Conservation (phyloP, 306 rosid species). For the Cucumis hystrix region DNA sequence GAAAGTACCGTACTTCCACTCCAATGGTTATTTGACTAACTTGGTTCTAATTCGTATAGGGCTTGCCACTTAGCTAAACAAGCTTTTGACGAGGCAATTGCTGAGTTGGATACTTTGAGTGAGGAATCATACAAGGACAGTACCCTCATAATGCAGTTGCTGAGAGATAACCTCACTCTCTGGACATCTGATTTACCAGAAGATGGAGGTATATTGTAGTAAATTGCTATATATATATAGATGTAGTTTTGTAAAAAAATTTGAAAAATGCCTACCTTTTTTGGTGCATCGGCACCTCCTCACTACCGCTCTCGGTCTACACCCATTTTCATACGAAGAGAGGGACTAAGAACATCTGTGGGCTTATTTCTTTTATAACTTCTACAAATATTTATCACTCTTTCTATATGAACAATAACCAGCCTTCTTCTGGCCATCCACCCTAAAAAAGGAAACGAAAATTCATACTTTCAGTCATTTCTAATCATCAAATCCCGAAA, state of each 20-base stretch:
- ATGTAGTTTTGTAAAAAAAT: not conserved
- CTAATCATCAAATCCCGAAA: not conserved
- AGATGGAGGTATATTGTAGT: slow-evolving; percentile 68
- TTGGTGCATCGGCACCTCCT: not conserved
- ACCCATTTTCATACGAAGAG: not conserved
- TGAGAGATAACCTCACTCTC: slow-evolving; percentile 97
- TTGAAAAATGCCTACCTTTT: not conserved
- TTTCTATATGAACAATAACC: not conserved
- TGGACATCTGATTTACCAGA: slow-evolving; percentile 99
- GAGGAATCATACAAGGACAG: slow-evolving; percentile 99
- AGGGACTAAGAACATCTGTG: not conserved
- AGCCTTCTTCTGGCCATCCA: not conserved
- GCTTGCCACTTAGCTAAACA: slow-evolving; percentile 99
- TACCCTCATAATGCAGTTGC: slow-evolving; percentile 93
- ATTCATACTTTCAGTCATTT: not conserved
- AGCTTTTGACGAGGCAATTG: slow-evolving; percentile 97
- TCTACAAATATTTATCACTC: not conserved
- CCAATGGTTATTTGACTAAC: slow-evolving; percentile 10
- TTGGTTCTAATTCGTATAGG: slow-evolving; percentile 31
- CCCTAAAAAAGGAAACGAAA: not conserved
- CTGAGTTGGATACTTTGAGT: slow-evolving; percentile 95
- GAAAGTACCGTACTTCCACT: not conserved
- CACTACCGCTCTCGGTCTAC: not conserved
- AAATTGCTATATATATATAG: not conserved
- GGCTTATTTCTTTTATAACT: not conserved